Conservation (phyloP, 495 filamentous ascomycete species). For the Tuber calosporum region DNA sequence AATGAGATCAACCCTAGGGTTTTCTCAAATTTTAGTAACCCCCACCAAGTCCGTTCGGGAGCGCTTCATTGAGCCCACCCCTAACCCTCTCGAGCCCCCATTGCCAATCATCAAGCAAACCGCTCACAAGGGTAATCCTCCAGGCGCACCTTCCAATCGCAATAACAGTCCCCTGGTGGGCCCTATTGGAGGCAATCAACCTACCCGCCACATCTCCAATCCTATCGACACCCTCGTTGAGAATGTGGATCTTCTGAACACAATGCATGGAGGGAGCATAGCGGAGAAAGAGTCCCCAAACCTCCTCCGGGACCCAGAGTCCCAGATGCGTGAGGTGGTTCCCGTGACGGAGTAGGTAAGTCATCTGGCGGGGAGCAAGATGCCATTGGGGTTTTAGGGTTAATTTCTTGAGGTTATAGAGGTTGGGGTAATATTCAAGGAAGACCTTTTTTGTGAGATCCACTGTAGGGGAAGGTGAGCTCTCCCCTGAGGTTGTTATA, state of each 20-base stretch:
- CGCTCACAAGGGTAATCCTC: background rate
- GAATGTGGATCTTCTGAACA: background rate
- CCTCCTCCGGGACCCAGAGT: background rate
- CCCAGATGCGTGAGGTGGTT: background rate
- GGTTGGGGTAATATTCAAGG: background rate
- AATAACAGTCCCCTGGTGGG: background rate
- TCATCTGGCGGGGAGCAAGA: background rate
- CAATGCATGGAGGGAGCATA: background rate
- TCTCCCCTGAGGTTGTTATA: background rate
- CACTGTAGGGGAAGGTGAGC: background rate
- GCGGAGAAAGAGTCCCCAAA: background rate
- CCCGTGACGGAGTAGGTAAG: background rate
- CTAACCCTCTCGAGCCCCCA: background rate
- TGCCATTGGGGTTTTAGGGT: background rate
- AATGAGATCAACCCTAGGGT: background rate
- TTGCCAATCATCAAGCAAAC: background rate
- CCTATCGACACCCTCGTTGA: background rate
- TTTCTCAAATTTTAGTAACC: background rate
- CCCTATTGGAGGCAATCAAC: background rate
- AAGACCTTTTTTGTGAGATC: background rate
- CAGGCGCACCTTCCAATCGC: background rate
- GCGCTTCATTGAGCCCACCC: background rate
- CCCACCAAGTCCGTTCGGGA: constrained; percentile 1
- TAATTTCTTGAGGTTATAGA: background rate
- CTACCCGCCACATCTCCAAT: background rate